Conservation (phyloP, 148 eudicot genomes). For the Chenopodium berlandieri region DNA sequence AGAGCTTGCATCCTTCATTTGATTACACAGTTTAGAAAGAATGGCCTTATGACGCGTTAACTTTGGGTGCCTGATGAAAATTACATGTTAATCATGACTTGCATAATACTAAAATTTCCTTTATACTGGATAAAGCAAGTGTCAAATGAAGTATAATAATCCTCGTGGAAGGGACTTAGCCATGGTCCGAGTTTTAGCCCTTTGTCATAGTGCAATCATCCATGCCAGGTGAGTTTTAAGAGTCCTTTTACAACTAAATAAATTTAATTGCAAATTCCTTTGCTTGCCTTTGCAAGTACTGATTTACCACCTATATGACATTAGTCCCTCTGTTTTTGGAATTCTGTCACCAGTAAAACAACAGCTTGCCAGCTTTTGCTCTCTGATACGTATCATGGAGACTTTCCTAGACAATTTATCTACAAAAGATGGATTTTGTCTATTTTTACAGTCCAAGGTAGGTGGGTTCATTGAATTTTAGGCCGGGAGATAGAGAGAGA, state of each 20-base stretch:
- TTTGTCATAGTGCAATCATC: conserved; percentile 63
- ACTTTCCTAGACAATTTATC: conserved; percentile 64
- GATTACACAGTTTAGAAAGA: background rate
- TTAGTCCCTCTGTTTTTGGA: conserved; percentile 4
- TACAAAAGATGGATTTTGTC: conserved; percentile 87
- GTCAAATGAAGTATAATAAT: conserved; percentile 61
- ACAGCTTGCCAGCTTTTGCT: conserved; percentile 66
- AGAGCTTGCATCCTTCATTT: background rate
- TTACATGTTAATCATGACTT: background rate
- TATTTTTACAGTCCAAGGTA: conserved; percentile 65
- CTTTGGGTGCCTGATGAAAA: background rate
- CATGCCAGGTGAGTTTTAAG: conserved; percentile 65
- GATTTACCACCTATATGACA: background rate
- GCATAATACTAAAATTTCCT: background rate
- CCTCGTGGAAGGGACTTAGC: conserved; percentile 83
- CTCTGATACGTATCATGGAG: conserved; percentile 84
- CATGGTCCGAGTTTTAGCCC: conserved; percentile 67
- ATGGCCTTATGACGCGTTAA: background rate
- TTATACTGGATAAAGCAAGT: conserved; percentile 40
- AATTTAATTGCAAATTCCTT: background rate
- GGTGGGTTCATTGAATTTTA: background rate
- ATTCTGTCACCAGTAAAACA: conserved; percentile 37
- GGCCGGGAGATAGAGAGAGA: too few species aligned
- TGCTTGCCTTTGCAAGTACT: background rate
- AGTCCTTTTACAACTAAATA: background rate